A percentile compares a stretch with the other conserved stretches of the same genome.
phyloP scores from a whole-genome alignment of 164 flowering plant species.

The Kingdonia uniflora region DNA sequence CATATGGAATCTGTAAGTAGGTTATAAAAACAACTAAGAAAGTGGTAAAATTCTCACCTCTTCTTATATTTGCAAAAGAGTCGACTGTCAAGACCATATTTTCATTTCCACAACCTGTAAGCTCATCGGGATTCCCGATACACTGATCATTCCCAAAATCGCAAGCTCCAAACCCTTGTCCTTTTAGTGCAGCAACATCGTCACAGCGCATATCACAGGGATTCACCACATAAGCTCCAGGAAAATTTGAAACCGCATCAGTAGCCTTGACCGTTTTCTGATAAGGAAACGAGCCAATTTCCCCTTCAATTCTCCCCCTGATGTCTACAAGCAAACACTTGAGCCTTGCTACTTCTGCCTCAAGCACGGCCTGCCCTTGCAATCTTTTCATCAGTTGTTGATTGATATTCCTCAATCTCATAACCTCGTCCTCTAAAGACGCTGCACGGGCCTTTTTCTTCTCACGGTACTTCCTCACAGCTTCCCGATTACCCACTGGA shows the following conservation, averaged over 20 bases:
- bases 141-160: slow-evolving; percentile 62
- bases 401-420: slow-evolving; percentile 49
- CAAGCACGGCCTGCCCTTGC: slow-evolving; percentile 81
- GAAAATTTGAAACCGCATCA: slow-evolving; percentile 16
- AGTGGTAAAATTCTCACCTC: slow-evolving; percentile 29
- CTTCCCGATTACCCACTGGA: slow-evolving; percentile 77
- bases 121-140: slow-evolving; percentile 26
- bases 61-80: slow-evolving; percentile 37
- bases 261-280: slow-evolving; percentile 28
- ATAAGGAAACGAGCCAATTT: slow-evolving; percentile 92
- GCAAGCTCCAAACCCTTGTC: slow-evolving; percentile 45
- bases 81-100: slow-evolving; percentile 14
- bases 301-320: slow-evolving; percentile 96
- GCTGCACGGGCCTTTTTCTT: slow-evolving; percentile 89
- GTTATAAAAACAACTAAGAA: too few relatives aligned
- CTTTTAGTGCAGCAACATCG: slow-evolving; percentile 41
- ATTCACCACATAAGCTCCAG: slow-evolving; percentile 41
- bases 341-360: slow-evolving; percentile 81
- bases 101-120: slow-evolving; percentile 29
- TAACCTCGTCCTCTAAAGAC: slow-evolving; percentile 84
- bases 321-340: slow-evolving; percentile 94
- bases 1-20: too few relatives aligned
- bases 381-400: slow-evolving; percentile 78
- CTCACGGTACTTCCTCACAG: slow-evolving; percentile 94
- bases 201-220: slow-evolving; percentile 66